These are phyloP conservation scores for Neurospora sp. DNA, from an alignment of 495 filamentous ascomycete species.

Conservation along the genomic window DNA sequence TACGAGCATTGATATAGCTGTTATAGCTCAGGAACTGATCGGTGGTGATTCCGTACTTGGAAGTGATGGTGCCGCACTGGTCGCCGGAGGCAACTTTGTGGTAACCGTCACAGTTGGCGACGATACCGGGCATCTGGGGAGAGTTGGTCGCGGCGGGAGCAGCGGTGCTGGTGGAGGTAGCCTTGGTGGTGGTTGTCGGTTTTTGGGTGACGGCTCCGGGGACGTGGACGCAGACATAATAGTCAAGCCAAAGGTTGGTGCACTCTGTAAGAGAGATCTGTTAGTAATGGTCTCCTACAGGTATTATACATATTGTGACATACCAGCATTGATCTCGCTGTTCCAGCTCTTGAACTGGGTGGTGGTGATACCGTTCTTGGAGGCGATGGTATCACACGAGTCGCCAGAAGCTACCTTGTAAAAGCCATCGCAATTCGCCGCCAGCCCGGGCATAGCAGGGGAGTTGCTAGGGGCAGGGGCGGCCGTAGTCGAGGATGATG, in stretches of 20 bases:
- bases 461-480: not conserved
- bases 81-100: slow-evolving; percentile 31
- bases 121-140: slow-evolving; percentile 20
- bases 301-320: not conserved
- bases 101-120: slow-evolving; percentile 31
- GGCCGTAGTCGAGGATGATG: not conserved
- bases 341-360: slow-evolving; percentile 24
- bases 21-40: slow-evolving; percentile 24
- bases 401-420: slow-evolving; percentile 32
- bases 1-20: slow-evolving; percentile 8
- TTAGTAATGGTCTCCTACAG: slow-evolving; percentile 12
- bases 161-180: not conserved
- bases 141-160: slow-evolving; percentile 30
- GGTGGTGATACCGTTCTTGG: slow-evolving; percentile 16
- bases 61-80: slow-evolving; percentile 30
- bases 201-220: not conserved
- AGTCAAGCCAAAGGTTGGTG: slow-evolving; percentile 4
- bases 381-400: slow-evolving; percentile 29
- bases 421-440: slow-evolving; percentile 31
- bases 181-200: not conserved
- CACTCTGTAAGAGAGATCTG: not conserved
- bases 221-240: slow-evolving; percentile 10
- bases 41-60: slow-evolving; percentile 15
- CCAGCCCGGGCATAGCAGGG: slow-evolving; percentile 25
- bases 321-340: slow-evolving; percentile 27